Evolutionary conservation across 1,139 yeast species (phyloP), one percentile per base, ranked within the genome.

Genomic region (Yamadazyma sp.): DNA sequence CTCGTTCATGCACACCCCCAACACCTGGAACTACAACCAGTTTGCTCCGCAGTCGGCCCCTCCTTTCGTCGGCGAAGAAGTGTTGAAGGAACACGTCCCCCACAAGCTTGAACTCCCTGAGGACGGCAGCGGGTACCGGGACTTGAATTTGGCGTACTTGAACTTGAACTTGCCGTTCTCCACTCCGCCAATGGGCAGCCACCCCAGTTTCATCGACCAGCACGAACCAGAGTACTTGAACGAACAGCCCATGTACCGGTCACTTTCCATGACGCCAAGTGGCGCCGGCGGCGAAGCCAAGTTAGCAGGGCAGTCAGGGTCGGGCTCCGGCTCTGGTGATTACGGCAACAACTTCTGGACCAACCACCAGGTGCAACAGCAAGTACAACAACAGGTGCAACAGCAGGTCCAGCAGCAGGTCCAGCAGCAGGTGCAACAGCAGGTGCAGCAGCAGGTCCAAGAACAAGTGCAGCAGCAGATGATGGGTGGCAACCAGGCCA

Each of bases 51-150:
- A 62, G 24, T 56, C 68, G 3, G 73, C 73, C 5, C 73, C 73
- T 26, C 69, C 73, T 0, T 58, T 64, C 34, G 51, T 58, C 17
- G 44, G 50, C 30, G 41, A 36, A 10, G 41, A 34, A n/a, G 17
- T 14, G 8, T 39, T 39, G 17, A 47, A 47, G 14, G 39, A 50
- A 30, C 47, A 36, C 24, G 35, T 50, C 49, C 40, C 58, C 53
- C 62, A 61, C 31, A 69, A 71, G 5, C 65, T 67, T 47, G 70
- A 64, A 41, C 36, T 40, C 31, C 72, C 73, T 3, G 66, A 62
- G n/a, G 61, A 58, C 15, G 34, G 25, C 30, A 23, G 8, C 5
- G 8, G 18, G 16, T 30, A 30, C 10, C 12, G n/a, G 7, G 33
- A 30, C 24, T 18, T 30, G 24, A 30, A 30, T 12, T 30, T 17